Conservation (phyloP, 805 yeast genomes). For the Candida morakotiae region DNA sequence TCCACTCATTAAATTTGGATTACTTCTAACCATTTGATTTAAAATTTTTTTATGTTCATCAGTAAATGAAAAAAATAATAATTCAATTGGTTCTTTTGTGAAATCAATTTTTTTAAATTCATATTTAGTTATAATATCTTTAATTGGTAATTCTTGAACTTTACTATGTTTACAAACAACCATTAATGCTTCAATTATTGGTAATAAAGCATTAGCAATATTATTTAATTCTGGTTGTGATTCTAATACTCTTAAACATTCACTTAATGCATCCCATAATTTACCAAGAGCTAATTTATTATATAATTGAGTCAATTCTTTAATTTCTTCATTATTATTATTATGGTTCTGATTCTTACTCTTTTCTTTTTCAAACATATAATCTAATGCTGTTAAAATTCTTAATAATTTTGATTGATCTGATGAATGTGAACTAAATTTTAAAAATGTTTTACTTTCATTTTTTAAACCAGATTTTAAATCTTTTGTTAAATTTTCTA, state of each 20-base stretch:
- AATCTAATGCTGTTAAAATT: slow-evolving; percentile 83
- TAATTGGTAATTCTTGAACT: slow-evolving; percentile 47
- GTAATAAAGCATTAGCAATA: slow-evolving; percentile 76
- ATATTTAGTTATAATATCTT: slow-evolving; percentile 54
- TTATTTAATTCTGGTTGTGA: slow-evolving; percentile 43
- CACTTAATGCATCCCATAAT: slow-evolving; percentile 82
- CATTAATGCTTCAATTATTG: slow-evolving; percentile 88
- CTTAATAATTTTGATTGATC: slow-evolving; percentile 87
- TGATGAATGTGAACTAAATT: slow-evolving; percentile 75
- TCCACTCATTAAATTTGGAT: slow-evolving; percentile 92
- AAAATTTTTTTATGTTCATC: slow-evolving; percentile 83
- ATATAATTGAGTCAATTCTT: slow-evolving; percentile 57
- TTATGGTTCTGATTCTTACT: too few relatives aligned
- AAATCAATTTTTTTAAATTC: slow-evolving; percentile 65
- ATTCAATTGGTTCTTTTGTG: slow-evolving; percentile 70
- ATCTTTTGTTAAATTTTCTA: slow-evolving; percentile 45
- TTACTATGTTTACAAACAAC: slow-evolving; percentile 90
- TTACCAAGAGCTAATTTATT: slow-evolving; percentile 66
- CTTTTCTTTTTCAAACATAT: slow-evolving; percentile 44
- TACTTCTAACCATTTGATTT: slow-evolving; percentile 86
- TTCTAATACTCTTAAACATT: slow-evolving; percentile 61
- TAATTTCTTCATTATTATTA: slow-evolving; percentile 30
- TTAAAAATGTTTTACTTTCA: slow-evolving; percentile 51
- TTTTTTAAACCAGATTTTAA: slow-evolving; percentile 37
- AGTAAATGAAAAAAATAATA: slow-evolving; percentile 78